A percentile compares a stretch with the other conserved stretches of the same genome.
Evolutionary conservation across 495 filamentous ascomycete genomes (phyloP).

Genomic region (Paragyromitra xinjiangensis): DNA sequence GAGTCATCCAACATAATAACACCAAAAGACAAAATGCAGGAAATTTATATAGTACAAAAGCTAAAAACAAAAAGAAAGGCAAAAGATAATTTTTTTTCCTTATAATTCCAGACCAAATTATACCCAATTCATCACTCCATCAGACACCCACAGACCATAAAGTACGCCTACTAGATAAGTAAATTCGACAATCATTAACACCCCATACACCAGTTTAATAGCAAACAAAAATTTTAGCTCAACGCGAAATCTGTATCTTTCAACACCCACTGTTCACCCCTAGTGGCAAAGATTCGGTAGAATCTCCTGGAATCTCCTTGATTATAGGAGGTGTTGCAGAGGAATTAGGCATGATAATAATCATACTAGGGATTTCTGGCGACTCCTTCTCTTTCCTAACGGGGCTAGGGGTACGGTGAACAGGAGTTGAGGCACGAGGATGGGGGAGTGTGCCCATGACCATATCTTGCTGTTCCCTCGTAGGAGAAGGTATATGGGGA

Average conservation of each 20-base stretch:
- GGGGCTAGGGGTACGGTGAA: constrained; percentile 19
- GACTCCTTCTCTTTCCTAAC: constrained; percentile 41
- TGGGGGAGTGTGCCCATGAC: constrained; percentile 2
- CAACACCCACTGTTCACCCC: neutral
- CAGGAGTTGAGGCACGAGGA: neutral
- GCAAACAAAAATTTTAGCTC: neutral
- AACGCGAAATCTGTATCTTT: constrained; percentile 19
- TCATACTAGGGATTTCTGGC: constrained; percentile 39
- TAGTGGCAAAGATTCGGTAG: neutral
- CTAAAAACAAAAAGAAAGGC: neutral
- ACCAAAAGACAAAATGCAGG: constrained; percentile 18
- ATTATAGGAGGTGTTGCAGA: constrained; percentile 14
- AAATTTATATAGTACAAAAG: constrained; percentile 17
- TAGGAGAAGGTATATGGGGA: constrained; percentile 15
- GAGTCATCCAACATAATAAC: constrained; percentile 10
- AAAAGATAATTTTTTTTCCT: neutral
- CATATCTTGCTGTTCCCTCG: constrained; percentile 24
- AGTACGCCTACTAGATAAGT: constrained; percentile 7
- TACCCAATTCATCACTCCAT: constrained; percentile 14
- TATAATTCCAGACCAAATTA: constrained; percentile 17
- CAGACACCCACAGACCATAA: constrained; percentile 10
- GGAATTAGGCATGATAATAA: constrained; percentile 48
- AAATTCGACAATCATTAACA: constrained; percentile 12
- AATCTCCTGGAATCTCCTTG: constrained; percentile 25
- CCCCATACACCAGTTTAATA: neutral